A percentile compares a stretch with the other conserved stretches of the same genome.
Evolutionary conservation across 768 basidiomycete species (phyloP).

Genomic region (Auriscalpium orientale): DNA sequence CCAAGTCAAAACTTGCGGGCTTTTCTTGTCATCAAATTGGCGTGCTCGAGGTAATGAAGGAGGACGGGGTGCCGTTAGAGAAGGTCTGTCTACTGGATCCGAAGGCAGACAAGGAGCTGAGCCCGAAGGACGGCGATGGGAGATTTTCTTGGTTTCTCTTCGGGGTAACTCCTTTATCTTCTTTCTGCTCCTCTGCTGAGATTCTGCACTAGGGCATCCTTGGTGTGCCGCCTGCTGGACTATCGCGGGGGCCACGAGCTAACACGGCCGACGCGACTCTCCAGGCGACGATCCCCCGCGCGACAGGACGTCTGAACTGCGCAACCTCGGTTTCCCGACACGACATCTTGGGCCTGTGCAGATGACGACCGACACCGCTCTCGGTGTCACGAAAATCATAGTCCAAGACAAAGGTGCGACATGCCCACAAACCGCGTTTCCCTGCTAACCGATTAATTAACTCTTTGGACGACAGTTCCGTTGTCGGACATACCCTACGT

Average conservation of each 20-base stretch:
- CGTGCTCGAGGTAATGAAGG: constrained; percentile 53
- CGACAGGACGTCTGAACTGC: constrained; percentile 85
- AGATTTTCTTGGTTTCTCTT: constrained; percentile 86
- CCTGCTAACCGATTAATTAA: too few relatives aligned
- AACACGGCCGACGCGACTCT: too few relatives aligned
- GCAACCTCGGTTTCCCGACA: constrained; percentile 77
- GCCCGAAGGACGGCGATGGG: constrained; percentile 70
- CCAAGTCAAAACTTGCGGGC: background rate
- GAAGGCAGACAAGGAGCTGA: constrained; percentile 59
- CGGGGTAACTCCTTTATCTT: constrained; percentile 39
- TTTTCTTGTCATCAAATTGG: constrained; percentile 39
- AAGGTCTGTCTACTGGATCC: constrained; percentile 93
- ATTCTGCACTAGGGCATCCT: too few relatives aligned
- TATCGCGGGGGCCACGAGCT: too few relatives aligned
- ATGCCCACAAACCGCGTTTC: background rate
- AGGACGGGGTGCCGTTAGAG: constrained; percentile 33
- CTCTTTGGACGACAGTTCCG: constrained; percentile 37
- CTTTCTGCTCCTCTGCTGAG: too few relatives aligned
- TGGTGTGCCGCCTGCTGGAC: too few relatives aligned
- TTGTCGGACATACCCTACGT: constrained; percentile 36
- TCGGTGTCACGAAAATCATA: constrained; percentile 83
- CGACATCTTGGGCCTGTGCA: constrained; percentile 83
- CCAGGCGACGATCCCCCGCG: constrained; percentile 92
- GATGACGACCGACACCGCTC: constrained; percentile 98
- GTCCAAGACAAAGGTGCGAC: constrained; percentile 59